Evolutionary conservation across 2,329 filamentous ascomycete genomes (phyloP).

Genomic region (Dothideomycetes sp.): DNA sequence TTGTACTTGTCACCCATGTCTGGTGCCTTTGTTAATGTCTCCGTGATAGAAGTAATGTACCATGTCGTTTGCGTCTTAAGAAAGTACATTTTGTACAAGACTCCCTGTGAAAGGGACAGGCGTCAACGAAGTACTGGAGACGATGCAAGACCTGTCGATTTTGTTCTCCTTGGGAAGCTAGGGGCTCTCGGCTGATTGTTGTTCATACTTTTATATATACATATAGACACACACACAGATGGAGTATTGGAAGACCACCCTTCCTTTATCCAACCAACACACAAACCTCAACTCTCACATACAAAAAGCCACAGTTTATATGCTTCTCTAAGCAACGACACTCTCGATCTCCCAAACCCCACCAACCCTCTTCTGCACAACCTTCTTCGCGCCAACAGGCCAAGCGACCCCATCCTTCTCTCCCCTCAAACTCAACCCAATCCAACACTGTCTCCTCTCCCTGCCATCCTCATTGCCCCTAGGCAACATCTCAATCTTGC

Average conservation of each 20-base stretch:
- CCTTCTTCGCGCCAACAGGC: constrained; percentile 39
- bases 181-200: background rate
- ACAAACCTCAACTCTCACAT: too few species aligned
- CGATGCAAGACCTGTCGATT: too few species aligned
- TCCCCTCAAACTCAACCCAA: constrained; percentile 66
- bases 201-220: background rate
- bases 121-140: too few species aligned
- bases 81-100: too few species aligned
- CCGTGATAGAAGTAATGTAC: too few species aligned
- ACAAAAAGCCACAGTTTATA: too few species aligned
- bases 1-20: too few species aligned
- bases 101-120: too few species aligned
- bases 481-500: constrained; percentile 55
- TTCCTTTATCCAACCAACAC: background rate
- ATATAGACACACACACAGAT: background rate
- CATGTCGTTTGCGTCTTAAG: too few species aligned
- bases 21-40: too few species aligned
- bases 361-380: constrained; percentile 13
- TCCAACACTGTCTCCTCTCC: constrained; percentile 65
- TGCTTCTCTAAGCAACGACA: too few species aligned
- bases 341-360: constrained; percentile 16
- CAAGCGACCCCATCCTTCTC: constrained; percentile 61
- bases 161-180: too few species aligned
- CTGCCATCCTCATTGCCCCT: constrained; percentile 39
- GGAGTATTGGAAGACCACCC: background rate